Evolutionary conservation across 2,329 filamentous ascomycete genomes (phyloP), one percentile per base, ranked within the genome.

Genomic region (Zymoseptoria pseudotritici): DNA sequence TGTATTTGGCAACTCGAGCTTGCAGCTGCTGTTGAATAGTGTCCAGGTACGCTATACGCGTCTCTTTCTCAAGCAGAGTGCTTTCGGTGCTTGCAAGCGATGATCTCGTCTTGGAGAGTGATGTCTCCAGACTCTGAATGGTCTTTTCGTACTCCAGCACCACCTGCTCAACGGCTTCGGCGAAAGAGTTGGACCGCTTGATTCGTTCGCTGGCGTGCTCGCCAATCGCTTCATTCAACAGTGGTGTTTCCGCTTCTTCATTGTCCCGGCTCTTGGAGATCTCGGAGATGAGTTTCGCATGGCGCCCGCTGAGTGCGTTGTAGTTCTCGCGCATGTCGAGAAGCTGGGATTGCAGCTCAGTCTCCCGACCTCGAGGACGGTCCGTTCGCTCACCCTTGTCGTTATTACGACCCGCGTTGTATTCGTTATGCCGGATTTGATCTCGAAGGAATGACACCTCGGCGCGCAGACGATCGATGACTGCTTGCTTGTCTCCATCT

Each of bases 71-170:
- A 2, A 97, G 80, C 22, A 99, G 80, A 59, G 80, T 88, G 58
- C 91, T 94, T 74, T 99, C 95, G 0, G 89, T 92, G 64, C 80
- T 87, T 10, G 94, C 88, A 26, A 99, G 80, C 0, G 90, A 91
- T 36, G 89, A 82, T 59, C 94, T 85, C 1, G 94, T 97, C 70
- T 86, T 94, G 0, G 92, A 92, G 13, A 99, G 83, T 1, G 92
- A 97, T 55, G 91, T 86, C 74, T 99, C 94, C 17, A 99, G 82
- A 57, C 85, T 88, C 73, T 97, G 92, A 55, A 99, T 99, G 0
- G 95, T 99, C 81, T 96, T 97, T 74, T 99, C 95, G 72, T 99
- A 99, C 75, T 99, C 94, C 54, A 97, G 79, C 2, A 99, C 91
- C 21, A 99, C 91, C 71, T 96, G 90, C 70, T 99, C 94, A 20